A percentile compares a stretch with the other conserved stretches of the same genome.
Conservation (phyloP, 345 rosid genomes). For the Triadica sebifera region DNA sequence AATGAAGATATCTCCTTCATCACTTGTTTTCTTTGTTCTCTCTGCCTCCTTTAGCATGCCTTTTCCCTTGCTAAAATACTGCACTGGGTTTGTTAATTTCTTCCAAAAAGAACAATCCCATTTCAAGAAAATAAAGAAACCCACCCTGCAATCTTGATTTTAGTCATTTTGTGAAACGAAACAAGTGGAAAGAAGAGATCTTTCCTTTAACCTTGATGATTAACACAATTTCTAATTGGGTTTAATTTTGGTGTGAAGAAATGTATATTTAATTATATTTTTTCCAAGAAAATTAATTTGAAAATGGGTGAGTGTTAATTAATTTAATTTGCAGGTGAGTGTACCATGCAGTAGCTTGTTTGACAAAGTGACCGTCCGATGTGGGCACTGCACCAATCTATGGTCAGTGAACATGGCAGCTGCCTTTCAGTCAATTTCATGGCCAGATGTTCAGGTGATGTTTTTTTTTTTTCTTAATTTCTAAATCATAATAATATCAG, state of each 20-base stretch:
- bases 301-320: conserved; percentile 1
- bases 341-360: conserved; percentile 88
- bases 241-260: background rate
- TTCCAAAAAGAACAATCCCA: no score
- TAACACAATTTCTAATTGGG: background rate
- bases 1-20: conserved; percentile 33
- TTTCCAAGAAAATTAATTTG: no score
- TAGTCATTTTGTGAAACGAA: no score
- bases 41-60: conserved; percentile 5
- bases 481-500: background rate
- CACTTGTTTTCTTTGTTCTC: conserved; percentile 18
- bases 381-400: conserved; percentile 92
- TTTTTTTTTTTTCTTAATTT: background rate
- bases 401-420: conserved; percentile 99
- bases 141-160: no score
- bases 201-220: no score
- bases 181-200: no score
- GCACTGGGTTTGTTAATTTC: background rate
- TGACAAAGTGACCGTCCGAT: conserved; percentile 92
- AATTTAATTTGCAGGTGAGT: conserved; percentile 68
- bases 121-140: no score
- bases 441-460: conserved; percentile 69
- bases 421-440: conserved; percentile 73
- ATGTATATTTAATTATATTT: background rate
- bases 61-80: conserved; percentile 19